A percentile compares a stretch with the other conserved stretches of the same genome.
These are phyloP conservation scores for Pisolithus marmoratus DNA, from an alignment of 768 basidiomycete species.

Conservation along the genomic window DNA sequence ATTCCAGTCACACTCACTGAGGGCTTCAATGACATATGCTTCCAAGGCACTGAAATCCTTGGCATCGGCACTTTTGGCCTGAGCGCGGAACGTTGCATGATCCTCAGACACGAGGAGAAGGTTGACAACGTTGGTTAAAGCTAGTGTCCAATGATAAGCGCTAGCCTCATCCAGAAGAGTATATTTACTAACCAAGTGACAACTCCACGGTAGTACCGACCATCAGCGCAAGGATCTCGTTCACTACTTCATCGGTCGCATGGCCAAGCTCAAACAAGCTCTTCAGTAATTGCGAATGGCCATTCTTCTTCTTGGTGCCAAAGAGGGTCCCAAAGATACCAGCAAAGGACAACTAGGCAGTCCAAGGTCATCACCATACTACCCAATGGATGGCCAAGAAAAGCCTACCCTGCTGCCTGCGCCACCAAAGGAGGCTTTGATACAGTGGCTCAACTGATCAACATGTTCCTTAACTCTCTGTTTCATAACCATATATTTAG, in stretches of 20 bases:
- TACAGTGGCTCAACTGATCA: conserved; percentile 46
- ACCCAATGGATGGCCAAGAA: neutral
- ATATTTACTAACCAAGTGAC: conserved; percentile 46
- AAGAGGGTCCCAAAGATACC: conserved; percentile 49
- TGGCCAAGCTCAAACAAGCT: conserved; percentile 52
- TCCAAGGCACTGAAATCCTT: conserved; percentile 38
- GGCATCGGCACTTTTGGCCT: conserved; percentile 25
- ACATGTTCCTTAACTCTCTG: conserved; percentile 48
- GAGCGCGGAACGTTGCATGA: conserved; percentile 31
- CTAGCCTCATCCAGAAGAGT: neutral
- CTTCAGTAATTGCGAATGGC: conserved; percentile 47
- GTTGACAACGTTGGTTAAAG: conserved; percentile 61
- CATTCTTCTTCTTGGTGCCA: conserved; percentile 34
- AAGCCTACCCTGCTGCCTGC: conserved; percentile 39
- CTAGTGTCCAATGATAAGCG: conserved; percentile 27
- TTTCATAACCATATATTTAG: conserved; percentile 51
- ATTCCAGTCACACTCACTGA: conserved; percentile 44
- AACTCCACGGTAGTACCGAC: conserved; percentile 64
- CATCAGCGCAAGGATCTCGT: conserved; percentile 66
- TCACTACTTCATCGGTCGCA: conserved; percentile 57
- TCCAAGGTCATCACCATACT: neutral
- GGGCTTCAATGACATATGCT: conserved; percentile 60
- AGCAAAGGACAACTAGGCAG: conserved; percentile 24
- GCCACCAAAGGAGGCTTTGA: conserved; percentile 45
- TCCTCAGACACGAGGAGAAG: conserved; percentile 52